phyloP scores from a whole-genome alignment of 192 early-diverging fungal genomes.

The Funneliformis mosseae region DNA sequence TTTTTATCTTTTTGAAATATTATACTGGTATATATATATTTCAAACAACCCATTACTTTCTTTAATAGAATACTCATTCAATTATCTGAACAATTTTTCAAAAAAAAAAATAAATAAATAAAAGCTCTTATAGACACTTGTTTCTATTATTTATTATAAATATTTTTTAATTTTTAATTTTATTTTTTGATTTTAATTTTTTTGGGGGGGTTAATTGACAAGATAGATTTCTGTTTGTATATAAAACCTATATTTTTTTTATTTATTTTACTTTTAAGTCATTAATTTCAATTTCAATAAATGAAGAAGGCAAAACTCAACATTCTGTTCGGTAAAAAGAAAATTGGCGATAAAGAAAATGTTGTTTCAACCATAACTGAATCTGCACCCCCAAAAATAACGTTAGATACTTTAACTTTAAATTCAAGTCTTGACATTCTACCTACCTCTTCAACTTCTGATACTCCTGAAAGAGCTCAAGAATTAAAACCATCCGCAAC shows the following conservation, averaged over 20 bases:
- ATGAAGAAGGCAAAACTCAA: background rate
- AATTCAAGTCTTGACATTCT: background rate
- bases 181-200: no score
- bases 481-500: background rate
- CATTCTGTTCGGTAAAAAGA: background rate
- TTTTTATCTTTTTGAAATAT: no score
- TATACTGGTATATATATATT: no score
- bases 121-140: no score
- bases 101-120: no score
- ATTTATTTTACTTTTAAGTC: no score
- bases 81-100: no score
- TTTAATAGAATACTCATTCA: background rate
- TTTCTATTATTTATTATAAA: no score
- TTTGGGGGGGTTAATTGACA: no score
- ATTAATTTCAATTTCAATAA: background rate
- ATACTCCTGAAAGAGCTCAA: background rate
- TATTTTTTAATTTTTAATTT: no score
- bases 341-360: background rate
- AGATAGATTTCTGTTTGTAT: no score
- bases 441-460: background rate
- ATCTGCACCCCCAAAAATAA: background rate
- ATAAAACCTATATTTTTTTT: no score
- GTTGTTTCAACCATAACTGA: background rate
- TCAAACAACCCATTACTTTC: background rate
- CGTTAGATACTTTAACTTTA: background rate